Percentiles rank a stretch among this genome's conserved stretches.
phyloP scores from a whole-genome alignment of 2,329 filamentous ascomycete genomes.

The Malbranchea zuffiana region DNA sequence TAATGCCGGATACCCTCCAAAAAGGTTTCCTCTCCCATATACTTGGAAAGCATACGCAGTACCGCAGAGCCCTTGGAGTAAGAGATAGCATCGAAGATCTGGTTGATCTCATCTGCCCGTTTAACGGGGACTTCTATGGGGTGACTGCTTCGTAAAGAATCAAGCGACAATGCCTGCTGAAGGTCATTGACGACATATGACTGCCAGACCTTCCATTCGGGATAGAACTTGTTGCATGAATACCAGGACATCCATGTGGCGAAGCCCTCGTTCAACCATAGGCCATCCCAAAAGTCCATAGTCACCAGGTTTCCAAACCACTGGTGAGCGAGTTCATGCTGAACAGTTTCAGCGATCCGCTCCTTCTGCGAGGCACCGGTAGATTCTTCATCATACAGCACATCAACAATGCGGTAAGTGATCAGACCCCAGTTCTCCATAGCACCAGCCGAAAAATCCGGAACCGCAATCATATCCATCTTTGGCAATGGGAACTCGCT shows the following conservation, averaged over 20 bases:
- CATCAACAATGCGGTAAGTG: slow-evolving; percentile 84
- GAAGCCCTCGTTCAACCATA: slow-evolving; percentile 93
- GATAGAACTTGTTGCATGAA: slow-evolving; percentile 88
- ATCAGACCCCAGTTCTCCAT: slow-evolving; percentile 99
- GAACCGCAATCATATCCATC: slow-evolving; percentile 95
- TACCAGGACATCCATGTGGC: slow-evolving; percentile 92
- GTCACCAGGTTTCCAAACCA: slow-evolving; percentile 98
- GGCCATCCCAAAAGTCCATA: slow-evolving; percentile 97
- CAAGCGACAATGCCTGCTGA: slow-evolving; percentile 74
- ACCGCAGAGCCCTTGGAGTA: slow-evolving; percentile 96
- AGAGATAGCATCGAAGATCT: slow-evolving; percentile 96
- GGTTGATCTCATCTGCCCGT: slow-evolving; percentile 89
- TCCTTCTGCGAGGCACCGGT: slow-evolving; percentile 84
- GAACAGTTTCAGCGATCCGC: slow-evolving; percentile 86
- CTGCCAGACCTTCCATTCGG: slow-evolving; percentile 98
- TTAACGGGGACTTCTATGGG: slow-evolving; percentile 95
- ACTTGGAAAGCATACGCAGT: slow-evolving; percentile 92
- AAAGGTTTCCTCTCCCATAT: slow-evolving; percentile 84
- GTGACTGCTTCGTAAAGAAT: slow-evolving; percentile 87
- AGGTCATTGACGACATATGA: slow-evolving; percentile 88
- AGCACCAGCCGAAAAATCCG: slow-evolving; percentile 87
- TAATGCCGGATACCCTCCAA: slow-evolving; percentile 84
- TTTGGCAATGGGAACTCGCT: slow-evolving; percentile 79
- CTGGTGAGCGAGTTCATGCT: slow-evolving; percentile 93
- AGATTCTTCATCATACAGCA: slow-evolving; percentile 83